A percentile compares a stretch with the other conserved stretches of the same genome.
These are phyloP conservation scores for Zygoascus ofunaensis DNA, from an alignment of 805 yeast species.

Conservation along the genomic window DNA sequence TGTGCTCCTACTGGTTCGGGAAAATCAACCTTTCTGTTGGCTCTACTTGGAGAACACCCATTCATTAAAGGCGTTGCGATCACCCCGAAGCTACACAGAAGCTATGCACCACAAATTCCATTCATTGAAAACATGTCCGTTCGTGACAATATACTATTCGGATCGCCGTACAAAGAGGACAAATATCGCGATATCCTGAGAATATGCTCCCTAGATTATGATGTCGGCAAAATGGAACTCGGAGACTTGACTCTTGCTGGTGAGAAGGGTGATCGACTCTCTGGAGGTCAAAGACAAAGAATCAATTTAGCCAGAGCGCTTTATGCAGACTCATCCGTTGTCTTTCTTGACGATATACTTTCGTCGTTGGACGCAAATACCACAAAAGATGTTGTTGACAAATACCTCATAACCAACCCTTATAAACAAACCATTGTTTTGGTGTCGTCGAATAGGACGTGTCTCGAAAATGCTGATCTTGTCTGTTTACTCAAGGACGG, in stretches of 20 bases:
- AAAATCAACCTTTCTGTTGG: slow-evolving; percentile 66
- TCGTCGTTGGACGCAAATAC: slow-evolving; percentile 97
- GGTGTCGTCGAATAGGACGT: background rate
- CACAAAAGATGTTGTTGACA: slow-evolving; percentile 45
- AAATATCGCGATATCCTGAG: slow-evolving; percentile 70
- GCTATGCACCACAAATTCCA: slow-evolving; percentile 76
- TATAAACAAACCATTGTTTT: background rate
- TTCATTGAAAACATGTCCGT: slow-evolving; percentile 90
- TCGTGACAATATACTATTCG: slow-evolving; percentile 80
- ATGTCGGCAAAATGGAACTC: slow-evolving; percentile 66
- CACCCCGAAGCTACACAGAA: slow-evolving; percentile 52
- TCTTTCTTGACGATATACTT: slow-evolving; percentile 79
- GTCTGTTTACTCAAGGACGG: background rate
- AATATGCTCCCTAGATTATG: slow-evolving; percentile 82
- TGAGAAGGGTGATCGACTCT: slow-evolving; percentile 82
- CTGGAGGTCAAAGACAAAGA: slow-evolving; percentile 97
- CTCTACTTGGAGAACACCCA: slow-evolving; percentile 59
- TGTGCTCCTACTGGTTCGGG: slow-evolving; percentile 47
- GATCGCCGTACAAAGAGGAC: slow-evolving; percentile 67
- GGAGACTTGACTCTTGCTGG: slow-evolving; percentile 91
- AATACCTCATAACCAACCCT: background rate
- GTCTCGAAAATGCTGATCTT: background rate
- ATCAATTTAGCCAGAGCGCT: slow-evolving; percentile 90
- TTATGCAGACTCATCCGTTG: slow-evolving; percentile 83
- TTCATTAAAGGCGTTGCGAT: slow-evolving; percentile 61